Evolutionary conservation across 2,329 filamentous ascomycete species (phyloP).

Genomic region (Fonsecaea pugnacius): DNA sequence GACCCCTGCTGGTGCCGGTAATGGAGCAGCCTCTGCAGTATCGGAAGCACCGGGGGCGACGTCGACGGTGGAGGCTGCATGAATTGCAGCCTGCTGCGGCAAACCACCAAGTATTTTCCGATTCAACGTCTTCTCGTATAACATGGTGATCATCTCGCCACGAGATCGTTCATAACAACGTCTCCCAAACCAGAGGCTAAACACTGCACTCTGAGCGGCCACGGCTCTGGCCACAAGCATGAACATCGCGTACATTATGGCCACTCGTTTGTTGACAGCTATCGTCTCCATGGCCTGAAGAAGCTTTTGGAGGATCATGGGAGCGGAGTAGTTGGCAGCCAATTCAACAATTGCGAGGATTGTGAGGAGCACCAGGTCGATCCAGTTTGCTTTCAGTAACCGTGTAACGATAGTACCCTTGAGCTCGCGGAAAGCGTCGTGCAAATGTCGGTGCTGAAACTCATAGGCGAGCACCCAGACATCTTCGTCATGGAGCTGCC

Average conservation of each 20-base stretch:
- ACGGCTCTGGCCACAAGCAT: constrained; percentile 65
- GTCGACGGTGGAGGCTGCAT: constrained; percentile 40
- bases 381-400: constrained; percentile 74
- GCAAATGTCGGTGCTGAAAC: constrained; percentile 78
- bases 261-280: constrained; percentile 56
- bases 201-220: constrained; percentile 67
- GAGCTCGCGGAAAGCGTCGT: constrained; percentile 74
- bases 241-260: constrained; percentile 68
- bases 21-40: constrained; percentile 14
- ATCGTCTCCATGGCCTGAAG: constrained; percentile 67
- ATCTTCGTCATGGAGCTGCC: constrained; percentile 75
- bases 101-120: constrained; percentile 60
- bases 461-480: constrained; percentile 80
- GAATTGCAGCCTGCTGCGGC: constrained; percentile 33
- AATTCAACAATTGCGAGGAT: constrained; percentile 68
- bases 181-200: constrained; percentile 80
- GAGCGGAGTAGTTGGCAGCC: constrained; percentile 61
- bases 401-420: constrained; percentile 72
- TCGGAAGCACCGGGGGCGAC: constrained; percentile 15
- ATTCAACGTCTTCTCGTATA: constrained; percentile 76
- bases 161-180: constrained; percentile 81
- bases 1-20: constrained; percentile 23
- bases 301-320: constrained; percentile 73
- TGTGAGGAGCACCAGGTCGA: constrained; percentile 74
- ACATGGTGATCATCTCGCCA: constrained; percentile 83